These are phyloP conservation scores for Cicer pinnatifidum DNA, from an alignment of 306 rosid species.

Conservation along the genomic window DNA sequence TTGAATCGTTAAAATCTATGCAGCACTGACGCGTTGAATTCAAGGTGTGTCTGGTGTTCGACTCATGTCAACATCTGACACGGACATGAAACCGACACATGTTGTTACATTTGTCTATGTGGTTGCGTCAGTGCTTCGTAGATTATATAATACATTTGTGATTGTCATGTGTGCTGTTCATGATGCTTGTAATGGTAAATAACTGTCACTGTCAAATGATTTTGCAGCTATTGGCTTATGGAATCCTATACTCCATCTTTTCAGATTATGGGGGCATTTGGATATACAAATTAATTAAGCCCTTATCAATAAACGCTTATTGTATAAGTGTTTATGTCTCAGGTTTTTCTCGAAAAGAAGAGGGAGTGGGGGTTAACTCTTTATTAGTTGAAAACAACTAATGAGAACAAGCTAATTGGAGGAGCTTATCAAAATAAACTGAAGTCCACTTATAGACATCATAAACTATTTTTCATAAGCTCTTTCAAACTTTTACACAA, in stretches of 20 bases:
- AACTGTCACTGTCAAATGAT: slow-evolving; percentile 13
- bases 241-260: slow-evolving; percentile 15
- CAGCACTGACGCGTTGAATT: too few relatives aligned
- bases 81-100: too few relatives aligned
- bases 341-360: not conserved
- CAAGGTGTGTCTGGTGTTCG: too few relatives aligned
- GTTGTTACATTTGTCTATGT: too few relatives aligned
- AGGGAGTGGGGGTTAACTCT: not conserved
- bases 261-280: not conserved
- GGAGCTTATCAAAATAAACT: slow-evolving; percentile 4
- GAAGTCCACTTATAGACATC: not conserved
- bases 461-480: slow-evolving; percentile 20
- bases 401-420: slow-evolving; percentile 4
- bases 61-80: too few relatives aligned
- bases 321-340: not conserved
- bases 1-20: not conserved
- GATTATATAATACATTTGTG: not conserved
- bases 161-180: slow-evolving; percentile 27
- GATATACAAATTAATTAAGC: not conserved
- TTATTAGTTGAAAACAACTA: slow-evolving; percentile 4
- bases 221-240: slow-evolving; percentile 16
- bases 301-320: not conserved
- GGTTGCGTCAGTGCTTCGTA: too few relatives aligned
- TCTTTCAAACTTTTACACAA: not conserved
- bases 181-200: slow-evolving; percentile 31